These are phyloP conservation scores for Polyporus tsugae DNA, from an alignment of 1,284 basidiomycete species.

Conservation along the genomic window DNA sequence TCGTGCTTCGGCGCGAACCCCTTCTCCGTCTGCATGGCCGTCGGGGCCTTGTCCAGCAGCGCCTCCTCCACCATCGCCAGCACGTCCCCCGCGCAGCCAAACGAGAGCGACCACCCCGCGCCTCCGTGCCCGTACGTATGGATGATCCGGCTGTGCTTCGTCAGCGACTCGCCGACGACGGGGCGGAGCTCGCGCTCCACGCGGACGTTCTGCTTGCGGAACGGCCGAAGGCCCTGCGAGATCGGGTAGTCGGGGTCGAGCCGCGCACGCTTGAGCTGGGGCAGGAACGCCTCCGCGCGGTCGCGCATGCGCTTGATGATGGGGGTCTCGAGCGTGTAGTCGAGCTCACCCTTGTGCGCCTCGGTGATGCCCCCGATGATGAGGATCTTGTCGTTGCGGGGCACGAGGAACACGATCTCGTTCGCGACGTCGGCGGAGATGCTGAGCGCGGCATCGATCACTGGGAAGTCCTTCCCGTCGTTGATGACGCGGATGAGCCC, in stretches of 20 bases:
- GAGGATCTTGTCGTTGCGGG: conserved; percentile 44
- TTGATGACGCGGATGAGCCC: conserved; percentile 49
- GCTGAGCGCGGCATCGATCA: conserved; percentile 42
- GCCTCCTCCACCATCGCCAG: conserved; percentile 22
- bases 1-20: not conserved
- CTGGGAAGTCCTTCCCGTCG: conserved; percentile 47
- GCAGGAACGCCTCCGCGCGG: conserved; percentile 43
- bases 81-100: conserved; percentile 21
- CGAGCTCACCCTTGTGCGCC: conserved; percentile 40
- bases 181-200: conserved; percentile 44
- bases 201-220: conserved; percentile 43
- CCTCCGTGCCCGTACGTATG: conserved; percentile 49
- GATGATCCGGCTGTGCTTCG: conserved; percentile 40
- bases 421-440: conserved; percentile 38
- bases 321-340: conserved; percentile 45
- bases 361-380: conserved; percentile 44
- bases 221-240: conserved; percentile 47
- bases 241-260: conserved; percentile 42
- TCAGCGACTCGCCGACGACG: conserved; percentile 27
- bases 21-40: conserved; percentile 2
- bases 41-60: conserved; percentile 6
- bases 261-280: conserved; percentile 43
- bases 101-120: conserved; percentile 33
- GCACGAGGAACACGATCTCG: conserved; percentile 46
- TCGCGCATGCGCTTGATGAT: conserved; percentile 46